Conservation (phyloP, 306 rosid species). For the Acmispon strigosus region DNA sequence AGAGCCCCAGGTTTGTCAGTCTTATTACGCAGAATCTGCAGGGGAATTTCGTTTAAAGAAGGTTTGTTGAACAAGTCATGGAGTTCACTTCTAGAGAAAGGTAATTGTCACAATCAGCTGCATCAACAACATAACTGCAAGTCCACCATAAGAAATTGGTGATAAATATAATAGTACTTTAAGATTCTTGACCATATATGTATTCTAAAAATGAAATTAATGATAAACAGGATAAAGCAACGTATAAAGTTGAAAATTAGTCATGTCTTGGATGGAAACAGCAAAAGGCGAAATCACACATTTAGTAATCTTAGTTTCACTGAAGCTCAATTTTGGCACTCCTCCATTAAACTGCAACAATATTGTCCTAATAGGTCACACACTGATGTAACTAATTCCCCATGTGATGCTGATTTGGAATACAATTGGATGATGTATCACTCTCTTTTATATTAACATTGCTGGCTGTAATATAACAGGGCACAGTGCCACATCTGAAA, state of each 20-base stretch:
- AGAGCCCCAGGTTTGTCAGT: constrained; percentile 53
- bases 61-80: constrained; percentile 61
- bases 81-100: constrained; percentile 51
- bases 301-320: not conserved
- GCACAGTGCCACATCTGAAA: not conserved
- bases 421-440: not conserved
- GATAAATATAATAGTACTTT: not conserved
- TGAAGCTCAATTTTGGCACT: not conserved
- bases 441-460: not conserved
- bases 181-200: not conserved
- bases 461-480: not conserved
- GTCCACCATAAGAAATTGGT: constrained; percentile 17
- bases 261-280: not conserved
- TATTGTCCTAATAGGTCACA: not conserved
- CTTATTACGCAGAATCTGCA: constrained; percentile 60
- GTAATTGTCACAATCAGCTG: constrained; percentile 51
- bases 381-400: not conserved
- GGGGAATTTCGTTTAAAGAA: constrained; percentile 50
- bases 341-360: not conserved
- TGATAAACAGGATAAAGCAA: not conserved
- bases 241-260: not conserved
- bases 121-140: constrained; percentile 62
- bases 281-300: not conserved
- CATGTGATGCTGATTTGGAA: not conserved
- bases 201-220: not conserved